Base-by-base conservation (phyloP, 2,329 filamentous ascomycete genomes). In the Penicillium digitatum region DNA sequence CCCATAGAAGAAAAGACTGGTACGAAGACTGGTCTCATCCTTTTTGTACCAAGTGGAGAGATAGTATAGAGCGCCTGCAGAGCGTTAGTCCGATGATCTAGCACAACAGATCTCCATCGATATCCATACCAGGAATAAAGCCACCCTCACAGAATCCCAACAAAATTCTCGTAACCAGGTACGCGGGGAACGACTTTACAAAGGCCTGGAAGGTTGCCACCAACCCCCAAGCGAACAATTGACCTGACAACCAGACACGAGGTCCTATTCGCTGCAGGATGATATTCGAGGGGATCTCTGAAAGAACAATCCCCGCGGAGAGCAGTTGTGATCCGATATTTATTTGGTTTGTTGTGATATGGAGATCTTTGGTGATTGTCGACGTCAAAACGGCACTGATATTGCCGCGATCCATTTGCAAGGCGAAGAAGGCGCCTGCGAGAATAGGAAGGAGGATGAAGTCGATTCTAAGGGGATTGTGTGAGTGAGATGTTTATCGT, bases 141-240 rank as follows among this genome's bases (percentile, higher is more conserved):
- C 81, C 81, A 0, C 78, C 78, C 63, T 83, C 81, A 3, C 76
- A 77, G 12, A 83, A 69, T 1, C 81, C 81, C 0, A 84, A 74
- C 0, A 83, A 67, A 49, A 83, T 74, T 0, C 81, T 73, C 0
- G 79, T 80, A 0, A 72, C 74, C 27, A 83, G 68, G 60, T 78
- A 83, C 3, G 74, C 74, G 1, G 70, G 73, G 40, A 80, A 79
- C 35, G 70, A 76, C 29, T 69, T 71, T 48, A 79, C 74, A 62
- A 81, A 84, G 4, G 79, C 76, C 62, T 84, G 81, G 61, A 83
- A 82, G 0, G 79, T 81, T 24, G 75, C 78, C 48, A 83, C 79
- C 18, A 76, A 71, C 5, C 81, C 81, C 71, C 74, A 83, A 38
- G 80, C 72, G 59, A 82, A 79, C 20, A 83, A 67, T 62, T 83